phyloP scores from a whole-genome alignment of 352 stramenopile species.

The Pythium scleroteichum region DNA sequence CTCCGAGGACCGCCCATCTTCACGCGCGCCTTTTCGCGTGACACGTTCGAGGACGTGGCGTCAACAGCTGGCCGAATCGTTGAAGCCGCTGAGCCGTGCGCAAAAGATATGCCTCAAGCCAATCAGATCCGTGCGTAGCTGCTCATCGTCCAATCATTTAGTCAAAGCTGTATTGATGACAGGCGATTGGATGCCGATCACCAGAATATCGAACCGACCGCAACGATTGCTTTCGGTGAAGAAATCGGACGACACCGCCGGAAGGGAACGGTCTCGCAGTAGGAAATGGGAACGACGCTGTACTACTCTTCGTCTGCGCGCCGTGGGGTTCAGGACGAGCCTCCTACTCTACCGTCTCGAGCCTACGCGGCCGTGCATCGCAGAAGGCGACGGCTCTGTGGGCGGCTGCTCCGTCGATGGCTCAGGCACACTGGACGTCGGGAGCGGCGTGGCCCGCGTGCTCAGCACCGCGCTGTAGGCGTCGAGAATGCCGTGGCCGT shows the following conservation, averaged over 20 bases:
- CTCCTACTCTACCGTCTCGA: no score
- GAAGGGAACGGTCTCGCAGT: no score
- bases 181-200: not conserved
- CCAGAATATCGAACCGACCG: not conserved
- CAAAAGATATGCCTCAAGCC: constrained; percentile 1
- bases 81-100: not conserved
- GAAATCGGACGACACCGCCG: not conserved
- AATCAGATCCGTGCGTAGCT: not conserved
- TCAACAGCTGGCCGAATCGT: no score
- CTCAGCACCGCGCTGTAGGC: not conserved
- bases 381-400: no score
- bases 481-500: constrained; percentile 29
- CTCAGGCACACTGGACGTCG: constrained; percentile 1
- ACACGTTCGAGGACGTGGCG: no score
- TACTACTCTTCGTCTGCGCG: no score
- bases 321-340: no score
- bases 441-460: not conserved
- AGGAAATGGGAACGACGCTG: no score
- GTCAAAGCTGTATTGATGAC: not conserved
- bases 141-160: not conserved
- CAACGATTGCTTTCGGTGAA: not conserved
- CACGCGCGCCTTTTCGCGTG: no score
- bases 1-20: no score
- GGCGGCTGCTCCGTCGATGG: not conserved
- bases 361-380: no score